Evolutionary conservation across 176 grass and related monocot species (phyloP).

Genomic region (Oryza nivara): DNA sequence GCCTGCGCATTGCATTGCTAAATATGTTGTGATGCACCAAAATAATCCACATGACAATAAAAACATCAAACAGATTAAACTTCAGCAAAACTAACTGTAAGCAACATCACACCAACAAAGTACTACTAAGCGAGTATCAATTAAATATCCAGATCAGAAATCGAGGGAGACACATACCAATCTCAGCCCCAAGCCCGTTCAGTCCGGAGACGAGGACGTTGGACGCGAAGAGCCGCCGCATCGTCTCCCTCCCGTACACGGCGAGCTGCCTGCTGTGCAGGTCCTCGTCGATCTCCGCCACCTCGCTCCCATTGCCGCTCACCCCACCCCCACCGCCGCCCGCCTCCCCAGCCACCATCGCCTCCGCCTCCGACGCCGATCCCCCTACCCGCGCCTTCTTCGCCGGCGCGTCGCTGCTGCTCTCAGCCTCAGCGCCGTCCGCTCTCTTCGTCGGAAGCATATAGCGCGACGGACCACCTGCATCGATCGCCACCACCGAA

Average conservation of each 20-base stretch:
- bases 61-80: not conserved
- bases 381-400: conserved; percentile 35
- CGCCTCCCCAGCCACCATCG: conserved; percentile 33
- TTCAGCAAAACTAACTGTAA: not conserved
- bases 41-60: conserved; percentile 12
- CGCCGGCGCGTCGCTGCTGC: conserved; percentile 5
- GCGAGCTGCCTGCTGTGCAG: conserved; percentile 84
- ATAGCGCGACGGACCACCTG: not conserved
- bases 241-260: conserved; percentile 84
- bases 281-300: conserved; percentile 74
- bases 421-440: conserved; percentile 22
- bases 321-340: not conserved
- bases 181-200: conserved; percentile 81
- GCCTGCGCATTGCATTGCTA: not conserved
- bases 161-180: conserved; percentile 47
- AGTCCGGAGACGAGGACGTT: conserved; percentile 78
- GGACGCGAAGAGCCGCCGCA: conserved; percentile 71
- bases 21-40: not conserved
- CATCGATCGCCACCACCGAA: conserved; percentile 24
- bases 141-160: not conserved
- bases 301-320: conserved; percentile 33
- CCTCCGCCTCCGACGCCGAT: not conserved
- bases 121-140: not conserved
- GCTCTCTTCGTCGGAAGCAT: conserved; percentile 41
- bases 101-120: not conserved